phyloP scores from a whole-genome alignment of 257 asterid species.

The Knoxia roxburghii region DNA sequence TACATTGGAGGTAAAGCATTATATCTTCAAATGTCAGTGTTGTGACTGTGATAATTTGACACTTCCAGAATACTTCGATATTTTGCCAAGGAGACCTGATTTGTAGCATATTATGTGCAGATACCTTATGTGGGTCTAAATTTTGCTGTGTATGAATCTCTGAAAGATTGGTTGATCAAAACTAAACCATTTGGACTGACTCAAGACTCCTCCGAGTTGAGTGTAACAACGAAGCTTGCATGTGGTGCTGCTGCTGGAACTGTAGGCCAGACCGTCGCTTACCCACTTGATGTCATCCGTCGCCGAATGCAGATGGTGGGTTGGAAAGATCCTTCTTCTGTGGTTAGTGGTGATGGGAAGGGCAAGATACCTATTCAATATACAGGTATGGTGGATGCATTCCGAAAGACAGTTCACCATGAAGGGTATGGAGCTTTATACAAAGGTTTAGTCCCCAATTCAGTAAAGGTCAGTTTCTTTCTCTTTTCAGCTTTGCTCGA shows the following conservation, averaged over 20 bases:
- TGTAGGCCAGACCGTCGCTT: slow-evolving; percentile 88
- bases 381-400: slow-evolving; percentile 83
- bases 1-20: too few species aligned
- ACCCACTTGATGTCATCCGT: slow-evolving; percentile 92
- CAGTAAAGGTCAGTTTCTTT: slow-evolving; percentile 67
- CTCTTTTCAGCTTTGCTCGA: background rate
- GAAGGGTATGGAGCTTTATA: slow-evolving; percentile 84
- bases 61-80: background rate
- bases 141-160: slow-evolving; percentile 91
- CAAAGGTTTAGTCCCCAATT: slow-evolving; percentile 92
- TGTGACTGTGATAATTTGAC: slow-evolving; percentile 9
- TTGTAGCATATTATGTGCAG: slow-evolving; percentile 29
- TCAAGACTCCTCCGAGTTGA: slow-evolving; percentile 63
- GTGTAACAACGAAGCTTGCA: slow-evolving; percentile 70
- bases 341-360: slow-evolving; percentile 74
- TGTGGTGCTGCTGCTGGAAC: slow-evolving; percentile 97
- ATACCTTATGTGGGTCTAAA: slow-evolving; percentile 93
- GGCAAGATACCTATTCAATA: slow-evolving; percentile 57
- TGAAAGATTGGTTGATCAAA: slow-evolving; percentile 73
- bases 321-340: slow-evolving; percentile 73
- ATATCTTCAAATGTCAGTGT: too few species aligned
- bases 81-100: background rate
- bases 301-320: slow-evolving; percentile 99
- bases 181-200: slow-evolving; percentile 55
- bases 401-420: slow-evolving; percentile 75